Base-by-base conservation (phyloP, 1,284 basidiomycete species). In the Vanrija pseudolonga region DNA sequence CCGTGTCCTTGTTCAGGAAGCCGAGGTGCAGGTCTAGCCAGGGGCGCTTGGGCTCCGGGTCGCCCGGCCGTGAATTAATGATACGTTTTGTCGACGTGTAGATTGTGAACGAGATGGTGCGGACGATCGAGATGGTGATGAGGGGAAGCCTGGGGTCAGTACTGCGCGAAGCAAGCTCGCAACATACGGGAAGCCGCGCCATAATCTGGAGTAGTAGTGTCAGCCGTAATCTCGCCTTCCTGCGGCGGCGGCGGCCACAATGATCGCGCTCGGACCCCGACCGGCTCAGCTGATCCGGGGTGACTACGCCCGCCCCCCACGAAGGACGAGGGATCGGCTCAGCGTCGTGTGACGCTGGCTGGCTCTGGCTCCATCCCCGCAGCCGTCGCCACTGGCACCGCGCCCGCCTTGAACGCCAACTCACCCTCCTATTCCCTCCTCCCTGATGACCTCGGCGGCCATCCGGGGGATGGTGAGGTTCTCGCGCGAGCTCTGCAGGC, bases 101-200 rank as follows among this genome's bases (percentile, higher is more conserved):
- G 65, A 97, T 95, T 15, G 90, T 93, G 76, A 97, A 96, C 46
- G 90, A 94, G 26, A 71, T 89, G 80, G 81, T 78, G 82, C 94
- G 88, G 68, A 98, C 94, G 69, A 95, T 93, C 6, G 92, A 94
- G 66, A 98, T 98, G 7, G 95, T 97, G 76, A 95, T 83, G 51
- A 98, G 82, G 28, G 95, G 95, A 65, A 98, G 91, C 82, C 90
- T 72, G 55, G 15, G 24, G 43, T 49, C 41, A 45, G 50, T 12
- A 3, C 23, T 28, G 45, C 26, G 12, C 8, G 8, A 6, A 41
- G n/a, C n/a, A 14, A 12, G 6, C 26, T 17, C 12, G 41, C n/a
- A 24, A 56, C 67, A 54, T 44, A 69, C 66, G 74, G 73, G 22
- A 74, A 73, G 2, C 74, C 74, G 51, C 74, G 62, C 73, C 73